Base-by-base conservation (phyloP, 495 filamentous ascomycete genomes). In the Umbilicaria muhlenbergii region DNA sequence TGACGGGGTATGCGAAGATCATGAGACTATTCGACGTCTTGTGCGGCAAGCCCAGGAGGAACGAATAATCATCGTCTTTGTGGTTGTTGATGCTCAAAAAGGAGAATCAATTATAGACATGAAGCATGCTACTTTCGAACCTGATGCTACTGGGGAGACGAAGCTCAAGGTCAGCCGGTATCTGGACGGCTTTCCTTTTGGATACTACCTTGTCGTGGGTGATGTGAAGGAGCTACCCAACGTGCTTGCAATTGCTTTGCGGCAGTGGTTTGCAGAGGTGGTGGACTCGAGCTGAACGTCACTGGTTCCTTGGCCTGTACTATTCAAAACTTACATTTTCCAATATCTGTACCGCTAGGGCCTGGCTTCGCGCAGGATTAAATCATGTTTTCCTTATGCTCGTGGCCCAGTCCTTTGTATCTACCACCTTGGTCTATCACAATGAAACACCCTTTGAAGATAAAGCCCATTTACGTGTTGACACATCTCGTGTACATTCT, bases 231-330 rank as follows among this genome's bases (percentile, higher is more conserved):
- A 95, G 61, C 67, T 99, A 48, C 92, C 92, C 17, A 78, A 79
- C 16, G 84, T 94, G 42, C 60, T 96, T 63, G 85, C 86, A 16
- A 81, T 76, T 47, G 74, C 93, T 47, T 69, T 99, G 64, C 83
- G 88, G 60, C 88, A 88, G 51, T 96, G 92, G 91, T 92, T 99
- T 73, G 76, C 78, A 2, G 92, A 99, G 70, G 86, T 96, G 46
- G 81, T 77, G 41, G 78, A 78, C 32, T 36, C n/a, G 46, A 36
- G 37, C 40, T 44, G 41, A 28, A 6, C 8, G 5, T 28, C 4
- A 28, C 24, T 28, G 4, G 24, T 28, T 28, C 8, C 24, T 28
- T 5, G 24, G 24, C 24, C 24, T 28, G 24, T 28, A 28, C 24
- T 28, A 6, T 8, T 10, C 24, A 28, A 28, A 6, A 7, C 5